Evolutionary conservation across 148 eudicot species (phyloP).

Genomic region (Chenopodium album): DNA sequence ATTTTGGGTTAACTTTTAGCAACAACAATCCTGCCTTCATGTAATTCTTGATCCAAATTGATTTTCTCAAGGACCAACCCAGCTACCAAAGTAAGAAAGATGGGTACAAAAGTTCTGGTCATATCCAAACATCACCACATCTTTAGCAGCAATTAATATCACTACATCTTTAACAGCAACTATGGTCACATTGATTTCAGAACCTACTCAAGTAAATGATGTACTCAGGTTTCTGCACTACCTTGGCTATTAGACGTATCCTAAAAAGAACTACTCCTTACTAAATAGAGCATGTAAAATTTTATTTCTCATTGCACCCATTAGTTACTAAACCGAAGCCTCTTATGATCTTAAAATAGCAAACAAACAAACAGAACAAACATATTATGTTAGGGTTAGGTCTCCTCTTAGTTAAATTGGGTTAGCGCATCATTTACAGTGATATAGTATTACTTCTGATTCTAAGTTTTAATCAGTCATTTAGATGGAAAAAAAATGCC

Average conservation of each 20-base stretch:
- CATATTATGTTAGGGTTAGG: constrained; percentile 3
- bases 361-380: too few species aligned
- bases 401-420: not conserved
- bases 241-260: not conserved
- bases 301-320: not conserved
- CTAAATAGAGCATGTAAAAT: not conserved
- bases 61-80: not conserved
- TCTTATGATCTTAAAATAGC: too few species aligned
- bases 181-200: not conserved
- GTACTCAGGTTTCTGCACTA: not conserved
- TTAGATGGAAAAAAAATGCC: not conserved
- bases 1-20: not conserved
- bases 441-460: not conserved
- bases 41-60: not conserved
- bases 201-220: not conserved
- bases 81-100: not conserved
- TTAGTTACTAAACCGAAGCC: not conserved
- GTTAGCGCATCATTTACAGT: not conserved
- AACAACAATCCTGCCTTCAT: not conserved
- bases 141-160: not conserved
- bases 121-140: not conserved
- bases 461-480: not conserved
- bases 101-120: not conserved
- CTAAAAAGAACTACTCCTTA: not conserved
- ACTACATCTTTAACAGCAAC: too few species aligned